A percentile compares a stretch with the other conserved stretches of the same genome.
phyloP scores from a whole-genome alignment of 345 rosid genomes.

The Syzygium aqueum region DNA sequence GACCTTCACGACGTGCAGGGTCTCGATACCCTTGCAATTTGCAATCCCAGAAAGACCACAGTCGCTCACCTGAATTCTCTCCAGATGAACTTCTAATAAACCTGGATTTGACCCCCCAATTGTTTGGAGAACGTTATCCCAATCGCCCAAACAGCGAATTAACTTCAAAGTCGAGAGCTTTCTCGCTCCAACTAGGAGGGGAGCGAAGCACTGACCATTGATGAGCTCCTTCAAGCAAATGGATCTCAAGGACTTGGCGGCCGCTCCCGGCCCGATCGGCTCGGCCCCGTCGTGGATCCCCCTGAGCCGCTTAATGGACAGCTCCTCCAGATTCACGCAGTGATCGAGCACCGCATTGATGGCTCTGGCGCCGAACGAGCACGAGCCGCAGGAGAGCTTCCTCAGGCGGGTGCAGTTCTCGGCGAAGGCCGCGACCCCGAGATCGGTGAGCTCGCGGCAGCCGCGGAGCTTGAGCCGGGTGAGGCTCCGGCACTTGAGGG shows the following conservation, averaged over 20 bases:
- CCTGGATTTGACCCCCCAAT: conserved; percentile 24
- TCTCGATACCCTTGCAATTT: conserved; percentile 51
- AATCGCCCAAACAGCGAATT: conserved; percentile 70
- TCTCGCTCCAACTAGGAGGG: conserved; percentile 36
- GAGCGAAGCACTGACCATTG: conserved; percentile 64
- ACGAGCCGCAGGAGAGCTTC: conserved; percentile 76
- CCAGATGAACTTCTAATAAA: conserved; percentile 57
- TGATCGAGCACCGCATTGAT: conserved; percentile 55
- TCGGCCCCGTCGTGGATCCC: conserved; percentile 42
- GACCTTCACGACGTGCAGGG: conserved; percentile 61
- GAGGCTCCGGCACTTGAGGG: conserved; percentile 52
- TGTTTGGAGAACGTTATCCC: conserved; percentile 57
- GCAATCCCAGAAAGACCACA: conserved; percentile 47
- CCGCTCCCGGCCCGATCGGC: conserved; percentile 23
- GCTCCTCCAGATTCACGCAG: conserved; percentile 51
- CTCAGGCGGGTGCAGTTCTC: conserved; percentile 38
- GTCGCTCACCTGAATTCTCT: conserved; percentile 77
- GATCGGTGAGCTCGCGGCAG: conserved; percentile 77
- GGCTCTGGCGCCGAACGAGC: conserved; percentile 69
- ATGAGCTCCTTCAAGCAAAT: conserved; percentile 75
- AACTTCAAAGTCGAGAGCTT: conserved; percentile 53
- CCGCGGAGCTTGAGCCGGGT: conserved; percentile 87
- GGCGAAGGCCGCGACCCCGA: conserved; percentile 58
- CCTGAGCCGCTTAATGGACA: conserved; percentile 54
- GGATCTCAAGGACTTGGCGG: conserved; percentile 36